Evolutionary conservation across 2,329 filamentous ascomycete genomes (phyloP).

Genomic region (Cordyceps tenuipes): DNA sequence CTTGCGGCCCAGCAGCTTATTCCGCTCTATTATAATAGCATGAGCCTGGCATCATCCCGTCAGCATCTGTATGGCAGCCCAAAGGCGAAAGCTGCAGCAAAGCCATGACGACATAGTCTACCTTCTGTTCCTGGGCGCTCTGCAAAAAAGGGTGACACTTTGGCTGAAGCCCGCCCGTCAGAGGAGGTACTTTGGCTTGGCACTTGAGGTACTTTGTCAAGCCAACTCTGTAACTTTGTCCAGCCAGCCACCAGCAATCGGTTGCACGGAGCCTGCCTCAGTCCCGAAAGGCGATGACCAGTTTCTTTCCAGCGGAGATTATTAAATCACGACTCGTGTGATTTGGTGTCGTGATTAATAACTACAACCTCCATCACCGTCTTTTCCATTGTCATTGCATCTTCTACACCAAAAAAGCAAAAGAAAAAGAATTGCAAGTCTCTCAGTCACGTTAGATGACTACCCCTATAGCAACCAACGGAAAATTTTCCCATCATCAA

Average conservation of each 20-base stretch:
- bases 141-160: not conserved
- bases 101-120: not conserved
- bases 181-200: constrained; percentile 11
- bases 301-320: not conserved
- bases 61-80: not conserved
- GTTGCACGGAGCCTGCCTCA: not conserved
- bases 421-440: not conserved
- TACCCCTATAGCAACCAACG: not conserved
- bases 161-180: not conserved
- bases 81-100: not conserved
- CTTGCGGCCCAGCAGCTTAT: not conserved
- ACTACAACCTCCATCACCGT: too few species aligned
- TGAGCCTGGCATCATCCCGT: not conserved
- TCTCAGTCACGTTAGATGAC: not conserved
- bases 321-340: too few species aligned
- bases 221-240: not conserved
- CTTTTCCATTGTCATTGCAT: not conserved
- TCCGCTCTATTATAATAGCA: not conserved
- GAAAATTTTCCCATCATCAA: not conserved
- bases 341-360: too few species aligned
- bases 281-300: not conserved
- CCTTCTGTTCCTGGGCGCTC: not conserved
- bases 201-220: constrained; percentile 2
- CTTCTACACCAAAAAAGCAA: too few species aligned
- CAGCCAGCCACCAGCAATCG: not conserved